phyloP scores from a whole-genome alignment of 177 flowering plant species.

The Tripterygium wilfordii region DNA sequence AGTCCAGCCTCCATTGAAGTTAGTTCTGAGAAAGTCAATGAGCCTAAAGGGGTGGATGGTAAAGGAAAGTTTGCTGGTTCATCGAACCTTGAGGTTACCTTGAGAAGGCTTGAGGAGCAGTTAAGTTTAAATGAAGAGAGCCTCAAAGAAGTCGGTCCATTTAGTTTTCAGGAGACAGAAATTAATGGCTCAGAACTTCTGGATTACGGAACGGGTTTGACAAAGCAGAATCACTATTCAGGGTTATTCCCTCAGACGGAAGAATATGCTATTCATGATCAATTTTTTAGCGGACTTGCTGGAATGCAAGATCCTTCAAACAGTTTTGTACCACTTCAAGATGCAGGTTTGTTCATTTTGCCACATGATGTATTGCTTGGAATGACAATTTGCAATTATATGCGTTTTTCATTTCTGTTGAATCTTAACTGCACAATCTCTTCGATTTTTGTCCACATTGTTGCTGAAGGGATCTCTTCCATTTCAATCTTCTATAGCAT shows the following conservation, averaged over 20 bases:
- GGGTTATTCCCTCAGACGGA: conserved; percentile 7
- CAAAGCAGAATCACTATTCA: conserved; percentile 12
- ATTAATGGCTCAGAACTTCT: conserved; percentile 23
- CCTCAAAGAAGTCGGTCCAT: conserved; percentile 25
- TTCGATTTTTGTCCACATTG: too few relatives aligned
- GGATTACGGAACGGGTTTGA: conserved; percentile 13
- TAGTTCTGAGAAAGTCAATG: conserved; percentile 36
- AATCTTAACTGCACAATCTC: too few relatives aligned
- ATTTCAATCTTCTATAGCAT: too few relatives aligned
- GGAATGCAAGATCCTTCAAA: conserved; percentile 20
- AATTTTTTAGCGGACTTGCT: conserved; percentile 10
- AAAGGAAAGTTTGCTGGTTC: conserved; percentile 23
- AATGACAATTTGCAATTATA: too few relatives aligned
- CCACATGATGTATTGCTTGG: too few relatives aligned
- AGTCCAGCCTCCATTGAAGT: conserved; percentile 71
- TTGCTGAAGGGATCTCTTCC: too few relatives aligned
- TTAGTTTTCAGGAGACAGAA: conserved; percentile 23
- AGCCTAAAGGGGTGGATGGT: conserved; percentile 18
- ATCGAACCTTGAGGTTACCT: conserved; percentile 38
- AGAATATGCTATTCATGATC: conserved; percentile 17
- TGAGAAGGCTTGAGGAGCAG: conserved; percentile 69
- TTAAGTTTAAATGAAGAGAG: conserved; percentile 72
- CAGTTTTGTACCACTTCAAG: conserved; percentile 9
- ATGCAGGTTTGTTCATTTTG: conserved; percentile 28
- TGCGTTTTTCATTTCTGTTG: too few relatives aligned